A percentile compares a stretch with the other conserved stretches of the same genome.
phyloP scores from a whole-genome alignment of 176 grass and related monocot species.

The Ensete glaucum region DNA sequence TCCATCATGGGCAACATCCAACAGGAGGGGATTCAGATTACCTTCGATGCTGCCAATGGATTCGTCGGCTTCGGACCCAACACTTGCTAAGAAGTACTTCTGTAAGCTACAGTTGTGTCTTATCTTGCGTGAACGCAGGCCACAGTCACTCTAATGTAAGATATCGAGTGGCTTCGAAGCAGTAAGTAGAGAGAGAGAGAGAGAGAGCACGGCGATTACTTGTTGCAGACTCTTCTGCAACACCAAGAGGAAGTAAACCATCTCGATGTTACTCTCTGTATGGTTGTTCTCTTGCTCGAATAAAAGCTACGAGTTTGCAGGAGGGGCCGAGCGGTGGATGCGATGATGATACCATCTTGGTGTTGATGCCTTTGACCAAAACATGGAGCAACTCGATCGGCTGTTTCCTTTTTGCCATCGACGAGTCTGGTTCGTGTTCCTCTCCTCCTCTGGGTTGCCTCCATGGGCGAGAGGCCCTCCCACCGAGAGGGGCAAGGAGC shows the following conservation, averaged over 20 bases:
- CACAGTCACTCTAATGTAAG: too few relatives aligned
- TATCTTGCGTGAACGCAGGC: too few relatives aligned
- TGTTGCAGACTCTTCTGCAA: too few relatives aligned
- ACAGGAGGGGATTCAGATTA: constrained; percentile 84
- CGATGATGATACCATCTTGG: neutral
- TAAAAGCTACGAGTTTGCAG: neutral
- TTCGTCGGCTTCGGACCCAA: constrained; percentile 74
- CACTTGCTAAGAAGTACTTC: constrained; percentile 39
- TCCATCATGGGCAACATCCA: constrained; percentile 87
- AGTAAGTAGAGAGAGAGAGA: too few relatives aligned
- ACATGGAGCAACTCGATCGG: neutral
- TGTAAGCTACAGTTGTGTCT: too few relatives aligned
- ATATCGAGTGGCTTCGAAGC: too few relatives aligned
- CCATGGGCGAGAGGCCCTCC: neutral
- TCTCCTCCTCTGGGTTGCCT: too few relatives aligned
- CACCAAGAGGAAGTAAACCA: too few relatives aligned
- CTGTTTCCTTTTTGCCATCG: neutral
- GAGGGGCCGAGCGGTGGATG: neutral
- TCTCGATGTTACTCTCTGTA: too few relatives aligned
- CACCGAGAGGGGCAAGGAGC: neutral
- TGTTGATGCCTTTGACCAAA: neutral
- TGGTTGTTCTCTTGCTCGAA: too few relatives aligned
- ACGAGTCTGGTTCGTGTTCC: neutral
- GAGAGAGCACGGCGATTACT: too few relatives aligned
- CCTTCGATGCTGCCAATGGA: constrained; percentile 59